These are phyloP conservation scores for Coemansia sp. DNA, from an alignment of 192 early-diverging fungal species.

Conservation along the genomic window DNA sequence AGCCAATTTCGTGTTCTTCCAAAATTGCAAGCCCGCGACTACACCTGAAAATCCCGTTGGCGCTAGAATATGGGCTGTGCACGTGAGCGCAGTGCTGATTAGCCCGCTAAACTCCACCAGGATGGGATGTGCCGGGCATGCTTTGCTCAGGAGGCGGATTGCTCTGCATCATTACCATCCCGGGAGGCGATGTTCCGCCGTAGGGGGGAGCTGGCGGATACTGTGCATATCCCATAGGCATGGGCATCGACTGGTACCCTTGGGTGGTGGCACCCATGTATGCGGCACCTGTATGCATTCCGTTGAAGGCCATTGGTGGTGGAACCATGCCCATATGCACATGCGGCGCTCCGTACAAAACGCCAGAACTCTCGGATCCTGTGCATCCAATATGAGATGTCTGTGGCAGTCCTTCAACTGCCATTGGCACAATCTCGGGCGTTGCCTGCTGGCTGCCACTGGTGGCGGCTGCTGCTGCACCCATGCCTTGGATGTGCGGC, in stretches of 20 bases:
- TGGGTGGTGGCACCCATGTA: conserved; percentile 37
- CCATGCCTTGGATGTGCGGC: conserved; percentile 19
- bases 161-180: conserved; percentile 49
- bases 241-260: conserved; percentile 44
- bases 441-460: conserved; percentile 19
- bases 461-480: conserved; percentile 1
- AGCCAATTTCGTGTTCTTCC: too few relatives aligned
- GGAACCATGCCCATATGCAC: conserved; percentile 52
- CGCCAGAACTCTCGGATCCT: conserved; percentile 27
- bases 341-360: conserved; percentile 38
- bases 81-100: too few relatives aligned
- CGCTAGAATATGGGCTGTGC: too few relatives aligned
- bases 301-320: conserved; percentile 40
- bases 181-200: conserved; percentile 28
- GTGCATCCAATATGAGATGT: conserved; percentile 17
- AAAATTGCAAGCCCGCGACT: neutral
- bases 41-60: neutral
- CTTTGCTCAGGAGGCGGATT: conserved; percentile 35
- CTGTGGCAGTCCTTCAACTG: conserved; percentile 13
- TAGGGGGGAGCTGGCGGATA: conserved; percentile 35
- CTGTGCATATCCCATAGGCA: conserved; percentile 49
- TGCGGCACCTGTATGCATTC: conserved; percentile 32
- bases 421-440: conserved; percentile 36
- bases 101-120: neutral
- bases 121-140: conserved; percentile 16